These are phyloP conservation scores for Xylaria sp. DNA, from an alignment of 495 filamentous ascomycete species.

Conservation along the genomic window DNA sequence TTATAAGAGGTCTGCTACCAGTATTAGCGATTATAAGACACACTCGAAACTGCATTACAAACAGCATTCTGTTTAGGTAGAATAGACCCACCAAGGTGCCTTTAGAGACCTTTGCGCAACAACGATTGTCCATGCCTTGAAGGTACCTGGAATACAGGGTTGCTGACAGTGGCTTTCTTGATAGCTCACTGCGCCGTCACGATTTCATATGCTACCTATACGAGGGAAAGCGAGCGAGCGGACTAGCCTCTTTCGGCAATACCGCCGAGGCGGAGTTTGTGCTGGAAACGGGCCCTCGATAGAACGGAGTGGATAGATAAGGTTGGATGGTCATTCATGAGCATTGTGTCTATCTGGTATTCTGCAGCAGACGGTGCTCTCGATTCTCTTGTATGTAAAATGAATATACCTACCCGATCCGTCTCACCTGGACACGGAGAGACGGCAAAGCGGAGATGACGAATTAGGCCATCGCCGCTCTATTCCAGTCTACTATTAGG, in stretches of 20 bases:
- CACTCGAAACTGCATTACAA: too few relatives aligned
- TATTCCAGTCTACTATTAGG: not conserved
- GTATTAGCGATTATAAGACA: not conserved
- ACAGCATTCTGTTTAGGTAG: too few relatives aligned
- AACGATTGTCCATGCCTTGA: too few relatives aligned
- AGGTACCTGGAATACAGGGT: too few relatives aligned
- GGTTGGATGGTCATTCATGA: not conserved
- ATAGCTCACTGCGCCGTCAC: not conserved
- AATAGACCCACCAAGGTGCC: too few relatives aligned
- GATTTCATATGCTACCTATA: not conserved
- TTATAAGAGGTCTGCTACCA: not conserved
- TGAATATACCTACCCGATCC: not conserved
- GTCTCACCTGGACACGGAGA: constrained; percentile 2
- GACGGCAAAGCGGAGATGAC: constrained; percentile 27
- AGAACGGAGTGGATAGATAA: not conserved
- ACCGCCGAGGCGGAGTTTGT: constrained; percentile 17
- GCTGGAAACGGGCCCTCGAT: not conserved
- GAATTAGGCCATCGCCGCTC: constrained; percentile 19
- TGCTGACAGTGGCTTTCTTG: not conserved
- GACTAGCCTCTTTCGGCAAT: not conserved
- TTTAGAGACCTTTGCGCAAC: too few relatives aligned
- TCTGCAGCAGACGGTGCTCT: not conserved
- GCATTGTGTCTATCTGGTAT: not conserved
- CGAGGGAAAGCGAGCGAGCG: not conserved
- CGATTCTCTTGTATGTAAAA: not conserved